These are phyloP conservation scores for Tolypocladium inflatum DNA, from an alignment of 2,329 filamentous ascomycete genomes.

Conservation along the genomic window DNA sequence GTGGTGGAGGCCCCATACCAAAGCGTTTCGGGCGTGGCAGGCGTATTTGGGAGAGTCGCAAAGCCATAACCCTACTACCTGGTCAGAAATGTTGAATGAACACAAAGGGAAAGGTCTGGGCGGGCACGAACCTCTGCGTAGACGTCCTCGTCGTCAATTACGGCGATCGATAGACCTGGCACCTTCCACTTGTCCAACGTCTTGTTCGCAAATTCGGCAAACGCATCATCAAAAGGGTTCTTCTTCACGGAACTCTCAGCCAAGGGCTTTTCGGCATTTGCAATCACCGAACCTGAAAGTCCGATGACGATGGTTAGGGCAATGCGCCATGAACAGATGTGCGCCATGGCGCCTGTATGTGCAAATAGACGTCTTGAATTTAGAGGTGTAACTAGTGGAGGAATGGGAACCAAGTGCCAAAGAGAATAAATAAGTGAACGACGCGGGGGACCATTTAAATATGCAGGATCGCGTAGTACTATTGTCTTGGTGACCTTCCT, in stretches of 20 bases:
- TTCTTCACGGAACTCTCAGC: background rate
- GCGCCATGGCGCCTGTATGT: background rate
- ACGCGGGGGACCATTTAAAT: too few relatives aligned
- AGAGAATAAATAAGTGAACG: too few relatives aligned
- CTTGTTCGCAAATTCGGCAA: conserved; percentile 6
- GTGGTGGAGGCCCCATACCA: conserved; percentile 48
- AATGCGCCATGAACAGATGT: background rate
- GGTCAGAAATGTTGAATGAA: background rate
- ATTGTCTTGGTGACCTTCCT: too few relatives aligned
- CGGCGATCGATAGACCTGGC: conserved; percentile 16
- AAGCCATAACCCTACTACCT: conserved; percentile 16
- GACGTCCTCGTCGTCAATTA: conserved; percentile 14
- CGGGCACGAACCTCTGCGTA: conserved; percentile 12
- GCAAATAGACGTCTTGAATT: too few relatives aligned
- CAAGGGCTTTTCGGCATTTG: background rate
- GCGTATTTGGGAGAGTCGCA: conserved; percentile 25
- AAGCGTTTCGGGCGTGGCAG: conserved; percentile 34
- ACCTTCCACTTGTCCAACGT: conserved; percentile 15
- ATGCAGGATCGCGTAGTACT: too few relatives aligned
- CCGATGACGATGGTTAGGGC: background rate
- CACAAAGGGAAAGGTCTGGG: background rate
- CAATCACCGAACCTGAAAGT: background rate
- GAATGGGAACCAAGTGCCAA: too few relatives aligned
- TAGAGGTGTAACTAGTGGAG: too few relatives aligned
- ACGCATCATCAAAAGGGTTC: conserved; percentile 8